Conservation (phyloP, 345 rosid species). For the Cardamine chenopodiifolia region DNA sequence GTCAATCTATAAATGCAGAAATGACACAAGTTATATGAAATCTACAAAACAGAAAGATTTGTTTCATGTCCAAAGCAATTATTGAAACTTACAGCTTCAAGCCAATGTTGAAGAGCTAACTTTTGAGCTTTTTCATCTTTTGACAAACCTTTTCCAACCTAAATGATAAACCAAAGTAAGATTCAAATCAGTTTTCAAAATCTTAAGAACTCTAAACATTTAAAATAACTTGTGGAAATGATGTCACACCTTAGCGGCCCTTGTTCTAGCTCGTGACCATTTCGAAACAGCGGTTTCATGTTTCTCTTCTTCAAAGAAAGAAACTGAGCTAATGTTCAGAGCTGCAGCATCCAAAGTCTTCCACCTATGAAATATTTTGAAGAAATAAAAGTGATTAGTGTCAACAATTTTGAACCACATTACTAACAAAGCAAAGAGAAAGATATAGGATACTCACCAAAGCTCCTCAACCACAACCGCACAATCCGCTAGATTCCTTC, state of each 20-base stretch:
- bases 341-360: constrained; percentile 67
- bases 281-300: constrained; percentile 63
- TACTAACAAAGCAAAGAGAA: constrained; percentile 10
- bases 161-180: constrained; percentile 10
- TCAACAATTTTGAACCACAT: constrained; percentile 23
- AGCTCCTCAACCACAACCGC: constrained; percentile 75
- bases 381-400: not conserved
- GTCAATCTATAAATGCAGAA: constrained; percentile 57
- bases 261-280: constrained; percentile 63
- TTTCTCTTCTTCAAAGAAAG: constrained; percentile 58
- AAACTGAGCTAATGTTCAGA: constrained; percentile 52
- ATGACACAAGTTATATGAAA: not conserved
- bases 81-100: constrained; percentile 65
- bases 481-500: constrained; percentile 83
- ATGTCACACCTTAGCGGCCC: constrained; percentile 64
- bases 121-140: constrained; percentile 77
- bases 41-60: not conserved
- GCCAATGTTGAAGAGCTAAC: constrained; percentile 78
- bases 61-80: not conserved
- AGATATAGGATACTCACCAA: constrained; percentile 48
- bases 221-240: not conserved
- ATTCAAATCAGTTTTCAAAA: not conserved
- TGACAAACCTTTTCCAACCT: constrained; percentile 73
- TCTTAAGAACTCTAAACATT: not conserved
- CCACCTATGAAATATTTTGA: constrained; percentile 51